These are phyloP conservation scores for Diaporthe helianthi DNA, from an alignment of 2,329 filamentous ascomycete species.

Conservation along the genomic window DNA sequence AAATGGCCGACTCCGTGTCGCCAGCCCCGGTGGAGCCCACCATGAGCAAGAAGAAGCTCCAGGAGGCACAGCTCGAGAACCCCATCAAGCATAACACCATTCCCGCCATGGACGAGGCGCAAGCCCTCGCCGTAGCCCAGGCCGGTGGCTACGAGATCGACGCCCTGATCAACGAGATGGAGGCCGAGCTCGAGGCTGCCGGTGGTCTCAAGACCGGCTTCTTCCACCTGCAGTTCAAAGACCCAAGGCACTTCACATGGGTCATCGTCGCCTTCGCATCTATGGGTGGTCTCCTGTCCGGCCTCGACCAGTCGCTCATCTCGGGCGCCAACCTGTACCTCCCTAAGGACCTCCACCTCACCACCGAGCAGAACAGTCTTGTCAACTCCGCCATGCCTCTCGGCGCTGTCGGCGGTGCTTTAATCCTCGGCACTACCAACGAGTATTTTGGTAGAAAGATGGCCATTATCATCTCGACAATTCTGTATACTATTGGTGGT, in stretches of 20 bases:
- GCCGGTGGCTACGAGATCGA: constrained; percentile 47
- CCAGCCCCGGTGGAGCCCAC: constrained; percentile 29
- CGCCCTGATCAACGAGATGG: constrained; percentile 50
- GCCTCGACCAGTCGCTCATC: constrained; percentile 76
- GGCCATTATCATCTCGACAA: constrained; percentile 72
- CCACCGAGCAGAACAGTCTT: constrained; percentile 64
- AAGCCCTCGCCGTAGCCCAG: constrained; percentile 48
- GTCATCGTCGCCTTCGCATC: constrained; percentile 74
- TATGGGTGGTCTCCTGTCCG: constrained; percentile 76
- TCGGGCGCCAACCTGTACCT: constrained; percentile 74
- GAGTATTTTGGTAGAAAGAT: constrained; percentile 71
- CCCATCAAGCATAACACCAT: constrained; percentile 34
- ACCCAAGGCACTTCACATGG: constrained; percentile 72
- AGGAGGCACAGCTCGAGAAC: constrained; percentile 39
- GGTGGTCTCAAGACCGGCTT: constrained; percentile 45
- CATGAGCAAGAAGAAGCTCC: constrained; percentile 33
- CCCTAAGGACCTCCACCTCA: constrained; percentile 63
- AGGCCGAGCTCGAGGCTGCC: constrained; percentile 46
- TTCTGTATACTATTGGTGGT: constrained; percentile 74
- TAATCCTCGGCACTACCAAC: constrained; percentile 71
- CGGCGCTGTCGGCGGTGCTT: constrained; percentile 73
- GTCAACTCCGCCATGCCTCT: constrained; percentile 76
- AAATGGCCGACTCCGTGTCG: constrained; percentile 31
- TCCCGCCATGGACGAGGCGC: constrained; percentile 39
- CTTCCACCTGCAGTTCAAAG: constrained; percentile 64